Evolutionary conservation across 2,329 filamentous ascomycete species (phyloP).

Genomic region (Stagonosporopsis tanaceti): DNA sequence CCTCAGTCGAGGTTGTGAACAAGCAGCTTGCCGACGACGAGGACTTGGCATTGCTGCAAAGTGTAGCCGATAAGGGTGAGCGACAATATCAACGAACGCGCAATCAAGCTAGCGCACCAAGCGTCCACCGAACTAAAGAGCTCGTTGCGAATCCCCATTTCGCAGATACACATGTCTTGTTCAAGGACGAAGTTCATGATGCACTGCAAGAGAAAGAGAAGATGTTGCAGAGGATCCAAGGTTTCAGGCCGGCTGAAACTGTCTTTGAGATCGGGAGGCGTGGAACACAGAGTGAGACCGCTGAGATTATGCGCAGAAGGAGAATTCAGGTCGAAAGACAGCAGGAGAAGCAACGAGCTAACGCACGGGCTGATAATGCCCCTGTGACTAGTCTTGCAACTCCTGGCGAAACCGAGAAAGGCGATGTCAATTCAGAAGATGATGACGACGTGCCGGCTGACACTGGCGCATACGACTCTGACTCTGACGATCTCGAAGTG

Average conservation of each 20-base stretch:
- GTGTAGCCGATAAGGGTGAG: slow-evolving; percentile 85
- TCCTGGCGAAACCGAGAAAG: slow-evolving; percentile 23
- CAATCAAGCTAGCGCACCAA: slow-evolving; percentile 88
- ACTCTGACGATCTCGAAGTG: slow-evolving; percentile 63
- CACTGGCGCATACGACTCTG: slow-evolving; percentile 51
- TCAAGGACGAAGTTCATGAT: slow-evolving; percentile 67
- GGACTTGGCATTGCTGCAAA: slow-evolving; percentile 75
- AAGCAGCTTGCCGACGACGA: slow-evolving; percentile 78
- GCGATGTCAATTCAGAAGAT: slow-evolving; percentile 43
- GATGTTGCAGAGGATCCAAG: slow-evolving; percentile 88
- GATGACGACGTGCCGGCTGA: slow-evolving; percentile 47
- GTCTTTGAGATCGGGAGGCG: slow-evolving; percentile 92
- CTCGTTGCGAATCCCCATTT: slow-evolving; percentile 75
- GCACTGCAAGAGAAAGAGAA: slow-evolving; percentile 74
- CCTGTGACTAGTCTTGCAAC: slow-evolving; percentile 12
- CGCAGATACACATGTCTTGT: slow-evolving; percentile 80
- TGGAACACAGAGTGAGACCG: slow-evolving; percentile 69
- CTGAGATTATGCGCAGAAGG: slow-evolving; percentile 77
- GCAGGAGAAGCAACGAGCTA: slow-evolving; percentile 52
- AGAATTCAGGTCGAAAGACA: slow-evolving; percentile 72
- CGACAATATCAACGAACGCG: slow-evolving; percentile 90
- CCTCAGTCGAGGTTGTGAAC: slow-evolving; percentile 81
- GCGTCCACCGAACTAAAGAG: slow-evolving; percentile 85
- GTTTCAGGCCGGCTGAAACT: slow-evolving; percentile 88
- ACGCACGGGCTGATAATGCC: slow-evolving; percentile 42